phyloP scores from a whole-genome alignment of 2,329 filamentous ascomycete species.

The Aspergillus tamarii region DNA sequence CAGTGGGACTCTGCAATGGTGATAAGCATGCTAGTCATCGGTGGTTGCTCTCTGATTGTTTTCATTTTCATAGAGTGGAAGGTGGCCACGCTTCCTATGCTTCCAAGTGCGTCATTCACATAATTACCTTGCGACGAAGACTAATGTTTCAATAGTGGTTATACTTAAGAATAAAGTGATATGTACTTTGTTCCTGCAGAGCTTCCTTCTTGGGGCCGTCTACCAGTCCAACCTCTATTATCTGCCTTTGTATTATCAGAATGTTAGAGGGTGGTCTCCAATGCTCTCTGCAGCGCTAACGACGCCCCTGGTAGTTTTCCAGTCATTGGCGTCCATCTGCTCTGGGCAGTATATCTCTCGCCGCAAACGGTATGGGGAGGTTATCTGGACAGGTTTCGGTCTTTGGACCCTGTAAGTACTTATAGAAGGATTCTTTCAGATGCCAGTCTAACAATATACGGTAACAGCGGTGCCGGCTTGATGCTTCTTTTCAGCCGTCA shows the following conservation, averaged over 20 bases:
- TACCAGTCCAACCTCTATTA: constrained; percentile 66
- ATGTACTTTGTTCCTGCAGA: constrained; percentile 59
- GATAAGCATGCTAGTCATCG: constrained; percentile 61
- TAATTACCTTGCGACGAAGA: background rate
- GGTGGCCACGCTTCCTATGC: constrained; percentile 60
- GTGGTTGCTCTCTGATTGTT: constrained; percentile 48
- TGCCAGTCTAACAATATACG: background rate
- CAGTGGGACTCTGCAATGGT: constrained; percentile 60
- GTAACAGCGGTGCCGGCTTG: constrained; percentile 53
- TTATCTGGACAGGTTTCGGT: constrained; percentile 55
- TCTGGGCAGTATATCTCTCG: constrained; percentile 63
- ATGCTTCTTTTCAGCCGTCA: constrained; percentile 53
- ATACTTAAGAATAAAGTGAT: constrained; percentile 61
- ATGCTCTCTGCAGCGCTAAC: constrained; percentile 56
- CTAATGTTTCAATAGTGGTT: constrained; percentile 30
- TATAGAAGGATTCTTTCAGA: too few species aligned
- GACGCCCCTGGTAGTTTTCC: constrained; percentile 53
- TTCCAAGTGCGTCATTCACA: constrained; percentile 46
- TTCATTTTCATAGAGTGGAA: constrained; percentile 62
- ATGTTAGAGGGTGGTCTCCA: constrained; percentile 52
- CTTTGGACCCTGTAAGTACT: constrained; percentile 51
- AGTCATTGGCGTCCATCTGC: constrained; percentile 42
- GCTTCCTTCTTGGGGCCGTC: constrained; percentile 62
- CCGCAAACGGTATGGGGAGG: constrained; percentile 60
- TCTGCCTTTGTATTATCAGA: constrained; percentile 65